These are phyloP conservation scores for Platanthera guangdongensis DNA, from an alignment of 106 monocot species.

Conservation along the genomic window DNA sequence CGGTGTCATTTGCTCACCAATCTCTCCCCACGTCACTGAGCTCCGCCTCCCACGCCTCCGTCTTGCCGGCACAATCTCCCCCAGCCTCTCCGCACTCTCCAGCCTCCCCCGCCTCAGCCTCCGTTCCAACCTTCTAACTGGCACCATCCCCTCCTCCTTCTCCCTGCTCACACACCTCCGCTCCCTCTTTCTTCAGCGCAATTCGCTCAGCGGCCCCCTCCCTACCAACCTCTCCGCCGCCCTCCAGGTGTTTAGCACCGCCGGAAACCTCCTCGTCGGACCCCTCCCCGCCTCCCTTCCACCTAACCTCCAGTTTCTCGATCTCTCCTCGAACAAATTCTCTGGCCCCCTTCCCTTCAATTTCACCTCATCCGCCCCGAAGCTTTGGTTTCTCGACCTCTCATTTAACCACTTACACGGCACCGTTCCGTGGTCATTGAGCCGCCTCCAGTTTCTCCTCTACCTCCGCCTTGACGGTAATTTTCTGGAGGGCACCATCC, in stretches of 20 bases:
- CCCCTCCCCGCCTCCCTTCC: constrained; percentile 32
- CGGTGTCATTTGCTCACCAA: constrained; percentile 41
- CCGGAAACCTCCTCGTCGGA: constrained; percentile 48
- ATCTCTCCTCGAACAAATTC: constrained; percentile 64
- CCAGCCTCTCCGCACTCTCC: constrained; percentile 26
- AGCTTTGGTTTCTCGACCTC: constrained; percentile 37
- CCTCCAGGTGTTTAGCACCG: constrained; percentile 35
- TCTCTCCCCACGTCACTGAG: constrained; percentile 25
- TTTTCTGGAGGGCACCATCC: constrained; percentile 51
- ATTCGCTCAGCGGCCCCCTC: constrained; percentile 50
- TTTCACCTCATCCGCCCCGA: constrained; percentile 17
- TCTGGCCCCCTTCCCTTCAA: constrained; percentile 34
- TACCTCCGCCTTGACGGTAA: constrained; percentile 63
- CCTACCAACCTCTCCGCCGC: constrained; percentile 29
- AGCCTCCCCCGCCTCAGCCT: constrained; percentile 45
- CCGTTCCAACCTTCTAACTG: constrained; percentile 55
- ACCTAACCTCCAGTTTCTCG: constrained; percentile 35
- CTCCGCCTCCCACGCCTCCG: constrained; percentile 57
- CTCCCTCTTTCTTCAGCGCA: constrained; percentile 59
- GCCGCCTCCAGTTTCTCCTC: constrained; percentile 18
- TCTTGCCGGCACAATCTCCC: constrained; percentile 52
- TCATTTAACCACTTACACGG: constrained; percentile 46
- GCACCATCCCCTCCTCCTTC: constrained; percentile 38
- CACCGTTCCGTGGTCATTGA: constrained; percentile 33
- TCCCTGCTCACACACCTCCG: constrained; percentile 35